Evolutionary conservation across 176 grass and related monocot genomes (phyloP).

Genomic region (Oropetium thomaeum): DNA sequence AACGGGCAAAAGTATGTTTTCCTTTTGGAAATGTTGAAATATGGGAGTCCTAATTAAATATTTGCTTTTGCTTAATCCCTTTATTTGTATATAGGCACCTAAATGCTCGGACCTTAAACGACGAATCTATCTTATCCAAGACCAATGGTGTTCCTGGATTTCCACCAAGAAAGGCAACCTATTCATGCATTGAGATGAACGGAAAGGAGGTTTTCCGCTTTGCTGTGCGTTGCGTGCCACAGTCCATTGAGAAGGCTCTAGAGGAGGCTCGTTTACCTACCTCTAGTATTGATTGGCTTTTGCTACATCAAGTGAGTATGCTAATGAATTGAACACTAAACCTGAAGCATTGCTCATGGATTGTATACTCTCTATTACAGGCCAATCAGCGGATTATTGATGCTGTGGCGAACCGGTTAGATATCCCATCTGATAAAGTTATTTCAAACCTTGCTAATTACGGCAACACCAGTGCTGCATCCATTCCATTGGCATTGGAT

Average conservation of each 20-base stretch:
- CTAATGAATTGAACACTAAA: background rate
- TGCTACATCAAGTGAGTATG: conserved; percentile 85
- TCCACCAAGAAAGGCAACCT: conserved; percentile 71
- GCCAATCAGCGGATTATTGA: conserved; percentile 91
- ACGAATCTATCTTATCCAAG: conserved; percentile 37
- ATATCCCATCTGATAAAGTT: conserved; percentile 84
- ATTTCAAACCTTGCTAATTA: conserved; percentile 94
- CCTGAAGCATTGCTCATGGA: background rate
- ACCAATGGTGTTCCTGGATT: conserved; percentile 62
- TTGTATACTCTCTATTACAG: conserved; percentile 34
- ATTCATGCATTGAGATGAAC: conserved; percentile 87
- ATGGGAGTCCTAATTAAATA: background rate
- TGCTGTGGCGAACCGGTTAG: conserved; percentile 66
- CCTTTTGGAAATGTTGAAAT: background rate
- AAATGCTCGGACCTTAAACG: conserved; percentile 32
- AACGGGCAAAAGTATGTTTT: conserved; percentile 66
- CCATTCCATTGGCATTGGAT: conserved; percentile 91
- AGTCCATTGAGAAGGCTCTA: conserved; percentile 75
- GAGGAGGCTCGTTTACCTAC: conserved; percentile 62
- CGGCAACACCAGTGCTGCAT: conserved; percentile 90
- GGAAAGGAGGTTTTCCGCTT: conserved; percentile 98
- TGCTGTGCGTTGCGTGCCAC: conserved; percentile 76
- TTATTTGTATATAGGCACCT: conserved; percentile 58
- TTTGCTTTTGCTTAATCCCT: conserved; percentile 23
- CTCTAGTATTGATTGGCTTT: conserved; percentile 85